A percentile compares a stretch with the other conserved stretches of the same genome.
phyloP scores from a whole-genome alignment of 306 rosid species.

The Trifolium dubium region DNA sequence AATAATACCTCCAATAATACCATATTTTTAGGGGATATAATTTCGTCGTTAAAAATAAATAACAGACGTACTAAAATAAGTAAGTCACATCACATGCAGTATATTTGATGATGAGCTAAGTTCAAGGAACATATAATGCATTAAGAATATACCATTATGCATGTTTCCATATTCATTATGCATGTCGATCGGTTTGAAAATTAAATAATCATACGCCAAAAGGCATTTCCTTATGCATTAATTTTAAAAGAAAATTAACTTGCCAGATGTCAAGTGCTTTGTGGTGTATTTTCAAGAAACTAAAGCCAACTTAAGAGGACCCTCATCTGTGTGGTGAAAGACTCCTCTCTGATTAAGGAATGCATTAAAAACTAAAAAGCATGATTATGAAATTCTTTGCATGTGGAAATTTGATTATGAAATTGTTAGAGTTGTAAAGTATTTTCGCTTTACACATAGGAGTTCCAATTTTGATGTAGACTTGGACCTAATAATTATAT shows the following conservation, averaged over 20 bases:
- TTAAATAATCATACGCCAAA: too few relatives aligned
- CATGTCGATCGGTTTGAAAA: too few relatives aligned
- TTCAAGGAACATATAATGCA: too few relatives aligned
- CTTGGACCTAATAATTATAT: slow-evolving; percentile 51
- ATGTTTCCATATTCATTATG: too few relatives aligned
- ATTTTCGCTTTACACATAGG: slow-evolving; percentile 50
- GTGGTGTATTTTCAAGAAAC: slow-evolving; percentile 29
- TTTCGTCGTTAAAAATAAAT: too few relatives aligned
- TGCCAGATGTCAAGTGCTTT: slow-evolving; percentile 27
- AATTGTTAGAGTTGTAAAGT: slow-evolving; percentile 25
- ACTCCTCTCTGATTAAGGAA: slow-evolving; percentile 44
- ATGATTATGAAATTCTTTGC: slow-evolving; percentile 20
- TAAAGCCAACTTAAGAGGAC: slow-evolving; percentile 15
- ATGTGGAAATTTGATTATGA: slow-evolving; percentile 32
- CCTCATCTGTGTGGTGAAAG: slow-evolving; percentile 29
- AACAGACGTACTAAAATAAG: too few relatives aligned
- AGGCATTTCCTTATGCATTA: neutral
- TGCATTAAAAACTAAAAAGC: slow-evolving; percentile 35
- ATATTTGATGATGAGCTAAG: too few relatives aligned
- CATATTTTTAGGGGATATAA: too few relatives aligned
- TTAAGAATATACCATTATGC: too few relatives aligned
- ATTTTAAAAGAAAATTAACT: neutral
- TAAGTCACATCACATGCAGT: too few relatives aligned
- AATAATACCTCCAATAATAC: too few relatives aligned
- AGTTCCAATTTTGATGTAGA: slow-evolving; percentile 49